These are phyloP conservation scores for Russula vinacea DNA, from an alignment of 768 basidiomycete genomes.

Conservation along the genomic window DNA sequence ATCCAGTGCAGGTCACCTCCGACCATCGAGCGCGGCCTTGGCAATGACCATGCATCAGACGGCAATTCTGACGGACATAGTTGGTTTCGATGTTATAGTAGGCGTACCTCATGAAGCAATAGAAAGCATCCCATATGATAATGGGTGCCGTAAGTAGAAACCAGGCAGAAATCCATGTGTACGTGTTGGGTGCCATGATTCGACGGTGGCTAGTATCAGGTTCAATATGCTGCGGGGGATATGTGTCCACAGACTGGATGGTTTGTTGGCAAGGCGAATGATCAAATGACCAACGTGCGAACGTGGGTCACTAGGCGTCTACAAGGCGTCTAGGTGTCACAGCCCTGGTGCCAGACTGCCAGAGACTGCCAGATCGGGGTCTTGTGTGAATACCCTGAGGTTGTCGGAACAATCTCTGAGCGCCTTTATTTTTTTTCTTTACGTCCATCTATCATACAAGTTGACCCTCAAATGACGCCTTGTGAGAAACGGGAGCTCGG, in stretches of 20 bases:
- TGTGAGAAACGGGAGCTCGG: no score
- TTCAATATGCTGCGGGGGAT: background rate
- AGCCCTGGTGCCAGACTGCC: no score
- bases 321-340: no score
- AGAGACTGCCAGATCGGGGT: no score
- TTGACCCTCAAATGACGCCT: no score
- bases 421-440: no score
- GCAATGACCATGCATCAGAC: slow-evolving; percentile 1
- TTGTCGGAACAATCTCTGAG: no score
- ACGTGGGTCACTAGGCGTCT: no score
- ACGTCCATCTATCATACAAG: no score
- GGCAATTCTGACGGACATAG: background rate
- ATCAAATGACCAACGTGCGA: no score
- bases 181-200: slow-evolving; percentile 34
- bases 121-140: slow-evolving; percentile 77
- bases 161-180: slow-evolving; percentile 34
- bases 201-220: background rate
- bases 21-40: slow-evolving; percentile 78
- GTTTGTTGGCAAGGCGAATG: background rate
- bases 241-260: background rate
- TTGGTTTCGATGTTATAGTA: slow-evolving; percentile 30
- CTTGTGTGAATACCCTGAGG: no score
- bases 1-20: slow-evolving; percentile 92
- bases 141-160: slow-evolving; percentile 59
- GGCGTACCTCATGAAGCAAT: slow-evolving; percentile 72